Base-by-base conservation (phyloP, 495 filamentous ascomycete genomes). In the Tuber borchii region DNA sequence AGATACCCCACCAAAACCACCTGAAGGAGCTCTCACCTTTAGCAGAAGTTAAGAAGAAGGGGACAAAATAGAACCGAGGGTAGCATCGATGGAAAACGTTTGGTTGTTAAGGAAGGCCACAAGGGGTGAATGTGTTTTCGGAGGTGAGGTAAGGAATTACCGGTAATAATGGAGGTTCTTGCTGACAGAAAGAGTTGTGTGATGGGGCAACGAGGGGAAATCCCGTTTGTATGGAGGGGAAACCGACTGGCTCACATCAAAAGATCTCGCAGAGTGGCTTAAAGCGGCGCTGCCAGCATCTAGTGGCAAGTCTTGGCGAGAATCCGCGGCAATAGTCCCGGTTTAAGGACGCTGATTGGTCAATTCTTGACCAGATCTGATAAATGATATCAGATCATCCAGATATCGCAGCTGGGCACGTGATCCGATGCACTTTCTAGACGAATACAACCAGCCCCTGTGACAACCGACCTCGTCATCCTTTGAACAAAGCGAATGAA, bases 201-300 rank as follows among this genome's bases (percentile, higher is more conserved):
- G 26, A 17, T 61, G 26, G 26, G 34, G 31, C 56, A 34, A 6
- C 56, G 56, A 65, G 56, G 56, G 56, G 56, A 65, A 65, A 34
- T 34, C 56, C 10, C 56, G 56, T 65, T 16, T 34, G 56, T 65
- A 16, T 65, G 56, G 56, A 65, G 56, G 56, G 56, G 56, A 65
- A 34, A 16, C 56, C 26, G n/a, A 65, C 56, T 14, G n/a, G 31
- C 56, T n/a, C 51, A 61, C 12, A 65, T 34, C 56, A 34, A 61
- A 10, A 56, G 56, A 65, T 65, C 56, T 65, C 26, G 56, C 56
- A 65, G 56, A 19, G 56, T 65, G 56, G 56, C 56, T 65, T 65
- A 65, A 65, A 65, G 56, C 56, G 56, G 56, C 56, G 56, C 14
- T 17, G 26, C 26, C 19, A 19, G 56, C 26, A 65, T 31, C 56